phyloP scores from a whole-genome alignment of 2,329 filamentous ascomycete genomes.

The Talaromyces sp. region DNA sequence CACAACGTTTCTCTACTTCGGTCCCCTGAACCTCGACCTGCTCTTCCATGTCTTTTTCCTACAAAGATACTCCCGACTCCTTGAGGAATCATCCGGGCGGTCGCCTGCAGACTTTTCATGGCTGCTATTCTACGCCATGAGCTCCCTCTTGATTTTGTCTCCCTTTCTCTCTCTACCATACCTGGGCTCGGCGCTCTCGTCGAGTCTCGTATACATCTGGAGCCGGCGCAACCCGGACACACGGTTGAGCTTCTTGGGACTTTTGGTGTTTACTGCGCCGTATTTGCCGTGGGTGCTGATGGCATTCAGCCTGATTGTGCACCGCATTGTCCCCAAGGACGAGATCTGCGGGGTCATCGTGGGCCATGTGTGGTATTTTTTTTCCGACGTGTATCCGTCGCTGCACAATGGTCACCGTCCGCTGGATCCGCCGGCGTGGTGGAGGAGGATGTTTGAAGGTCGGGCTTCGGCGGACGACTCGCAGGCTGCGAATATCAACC shows the following conservation, averaged over 20 bases:
- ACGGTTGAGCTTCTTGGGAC: constrained; percentile 77
- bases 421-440: constrained; percentile 84
- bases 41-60: constrained; percentile 98
- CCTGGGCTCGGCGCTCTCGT: constrained; percentile 86
- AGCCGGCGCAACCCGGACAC: constrained; percentile 90
- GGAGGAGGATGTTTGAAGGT: constrained; percentile 74
- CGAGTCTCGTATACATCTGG: constrained; percentile 96
- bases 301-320: constrained; percentile 84
- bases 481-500: constrained; percentile 23
- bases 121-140: constrained; percentile 81
- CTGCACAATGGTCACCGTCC: constrained; percentile 79
- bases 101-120: constrained; percentile 93
- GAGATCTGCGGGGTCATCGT: constrained; percentile 94
- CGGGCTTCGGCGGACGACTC: constrained; percentile 15
- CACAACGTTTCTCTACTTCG: constrained; percentile 96
- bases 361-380: constrained; percentile 97
- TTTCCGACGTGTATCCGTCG: constrained; percentile 91
- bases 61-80: constrained; percentile 87
- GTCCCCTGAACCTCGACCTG: constrained; percentile 86
- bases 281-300: constrained; percentile 96
- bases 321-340: constrained; percentile 85
- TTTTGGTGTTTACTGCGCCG: constrained; percentile 87
- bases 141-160: constrained; percentile 72
- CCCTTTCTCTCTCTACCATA: constrained; percentile 89
- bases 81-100: constrained; percentile 89